Evolutionary conservation across 345 rosid genomes (phyloP).

Genomic region (Pistacia atlantica): DNA sequence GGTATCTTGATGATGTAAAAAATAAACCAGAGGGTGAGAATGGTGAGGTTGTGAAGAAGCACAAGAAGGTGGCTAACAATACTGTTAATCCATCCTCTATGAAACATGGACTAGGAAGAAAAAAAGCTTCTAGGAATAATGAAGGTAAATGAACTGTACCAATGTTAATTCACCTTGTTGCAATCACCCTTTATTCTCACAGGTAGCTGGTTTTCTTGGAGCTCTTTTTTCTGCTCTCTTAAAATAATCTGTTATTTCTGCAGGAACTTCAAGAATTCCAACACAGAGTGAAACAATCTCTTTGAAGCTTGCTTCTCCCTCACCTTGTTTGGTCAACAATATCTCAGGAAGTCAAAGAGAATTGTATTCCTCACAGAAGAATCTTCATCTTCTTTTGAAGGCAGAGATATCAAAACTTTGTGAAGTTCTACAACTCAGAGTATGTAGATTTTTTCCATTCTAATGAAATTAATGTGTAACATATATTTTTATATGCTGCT

Average conservation of each 20-base stretch:
- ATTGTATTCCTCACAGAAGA: conserved; percentile 54
- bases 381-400: conserved; percentile 63
- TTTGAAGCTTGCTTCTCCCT: conserved; percentile 19
- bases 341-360: conserved; percentile 37
- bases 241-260: conserved; percentile 23
- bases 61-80: conserved; percentile 44
- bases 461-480: conserved; percentile 18
- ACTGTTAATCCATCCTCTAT: conserved; percentile 28
- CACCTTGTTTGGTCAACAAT: conserved; percentile 24
- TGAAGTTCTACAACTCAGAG: conserved; percentile 61
- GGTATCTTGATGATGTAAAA: conserved; percentile 31
- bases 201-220: not conserved
- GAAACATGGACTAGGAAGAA: conserved; percentile 32
- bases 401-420: conserved; percentile 65
- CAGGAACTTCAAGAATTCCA: conserved; percentile 48
- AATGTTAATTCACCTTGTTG: conserved; percentile 11
- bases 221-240: conserved; percentile 3
- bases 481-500: not conserved
- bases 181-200: not conserved
- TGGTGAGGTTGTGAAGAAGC: conserved; percentile 54
- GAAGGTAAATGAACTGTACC: conserved; percentile 44
- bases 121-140: conserved; percentile 28
- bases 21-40: conserved; percentile 31
- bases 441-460: conserved; percentile 37
- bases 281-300: conserved; percentile 20